Percentiles rank a stretch among this genome's conserved stretches.
These are phyloP conservation scores for Phlyctochytrium bullatum DNA, from an alignment of 192 early-diverging fungal genomes.

Conservation along the genomic window DNA sequence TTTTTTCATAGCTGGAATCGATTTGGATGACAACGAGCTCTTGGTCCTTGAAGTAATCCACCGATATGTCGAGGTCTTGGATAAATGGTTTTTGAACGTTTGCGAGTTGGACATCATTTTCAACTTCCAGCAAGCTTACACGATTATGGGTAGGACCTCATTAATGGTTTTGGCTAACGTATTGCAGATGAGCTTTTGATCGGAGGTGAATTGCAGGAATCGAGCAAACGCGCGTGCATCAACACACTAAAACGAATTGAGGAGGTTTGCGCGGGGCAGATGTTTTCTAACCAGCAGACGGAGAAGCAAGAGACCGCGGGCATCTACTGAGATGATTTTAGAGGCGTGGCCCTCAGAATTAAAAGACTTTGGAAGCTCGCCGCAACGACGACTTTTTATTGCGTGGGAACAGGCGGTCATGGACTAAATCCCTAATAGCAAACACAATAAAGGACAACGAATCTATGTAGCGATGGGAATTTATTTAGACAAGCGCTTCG, in stretches of 20 bases:
- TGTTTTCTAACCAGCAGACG: no score
- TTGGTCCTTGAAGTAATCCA: constrained; percentile 94
- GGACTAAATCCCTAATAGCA: no score
- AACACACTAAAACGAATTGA: constrained; percentile 54
- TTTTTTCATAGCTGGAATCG: constrained; percentile 96
- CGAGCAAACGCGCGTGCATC: constrained; percentile 73
- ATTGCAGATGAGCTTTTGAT: constrained; percentile 75
- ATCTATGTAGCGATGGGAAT: background rate
- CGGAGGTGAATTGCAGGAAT: constrained; percentile 83
- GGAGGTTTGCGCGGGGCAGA: constrained; percentile 35
- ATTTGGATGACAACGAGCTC: constrained; percentile 90
- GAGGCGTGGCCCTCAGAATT: no score
- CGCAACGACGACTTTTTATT: no score
- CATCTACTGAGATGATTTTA: background rate
- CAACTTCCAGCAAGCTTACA: constrained; percentile 83
- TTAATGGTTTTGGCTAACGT: background rate
- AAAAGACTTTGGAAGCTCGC: no score
- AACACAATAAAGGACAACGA: constrained; percentile 1
- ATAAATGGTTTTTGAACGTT: constrained; percentile 96
- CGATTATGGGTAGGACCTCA: constrained; percentile 41
- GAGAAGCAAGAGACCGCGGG: constrained; percentile 21
- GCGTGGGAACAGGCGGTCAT: no score
- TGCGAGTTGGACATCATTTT: constrained; percentile 98
- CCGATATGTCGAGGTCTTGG: constrained; percentile 95
- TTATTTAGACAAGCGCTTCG: constrained; percentile 71